phyloP scores from a whole-genome alignment of 148 eudicot genomes.

The Cornus controversa region DNA sequence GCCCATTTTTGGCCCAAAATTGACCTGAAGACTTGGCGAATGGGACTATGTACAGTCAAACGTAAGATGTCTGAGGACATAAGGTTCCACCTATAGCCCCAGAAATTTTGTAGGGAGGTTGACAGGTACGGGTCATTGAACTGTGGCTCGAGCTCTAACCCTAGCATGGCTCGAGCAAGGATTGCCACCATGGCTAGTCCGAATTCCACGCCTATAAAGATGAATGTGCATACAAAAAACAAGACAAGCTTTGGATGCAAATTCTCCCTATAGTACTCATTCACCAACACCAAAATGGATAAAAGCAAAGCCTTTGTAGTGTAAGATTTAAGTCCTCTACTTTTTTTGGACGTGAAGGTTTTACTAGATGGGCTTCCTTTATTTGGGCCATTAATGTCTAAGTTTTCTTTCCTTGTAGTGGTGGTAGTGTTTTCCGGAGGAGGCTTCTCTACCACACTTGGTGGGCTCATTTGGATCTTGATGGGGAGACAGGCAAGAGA shows the following conservation, averaged over 20 bases:
- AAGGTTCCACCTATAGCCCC: slow-evolving; percentile 64
- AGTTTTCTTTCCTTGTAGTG: no score
- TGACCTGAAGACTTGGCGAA: not conserved
- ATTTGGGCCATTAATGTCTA: no score
- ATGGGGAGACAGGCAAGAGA: slow-evolving; percentile 26
- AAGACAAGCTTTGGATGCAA: not conserved
- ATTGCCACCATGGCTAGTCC: slow-evolving; percentile 9
- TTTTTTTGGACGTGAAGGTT: no score
- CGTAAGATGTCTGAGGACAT: slow-evolving; percentile 31
- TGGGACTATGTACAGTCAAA: slow-evolving; percentile 25
- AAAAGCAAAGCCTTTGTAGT: slow-evolving; percentile 6
- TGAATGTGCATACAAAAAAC: slow-evolving; percentile 10
- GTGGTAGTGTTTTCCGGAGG: no score
- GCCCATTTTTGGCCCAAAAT: slow-evolving; percentile 38
- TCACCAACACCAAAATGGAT: not conserved
- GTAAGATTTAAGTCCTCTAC: not conserved
- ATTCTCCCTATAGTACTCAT: slow-evolving; percentile 5
- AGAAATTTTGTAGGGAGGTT: slow-evolving; percentile 50
- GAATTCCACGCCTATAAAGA: slow-evolving; percentile 31
- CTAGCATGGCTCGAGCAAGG: slow-evolving; percentile 14
- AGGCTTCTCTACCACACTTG: no score
- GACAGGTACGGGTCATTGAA: slow-evolving; percentile 48
- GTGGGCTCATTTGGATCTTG: slow-evolving; percentile 8
- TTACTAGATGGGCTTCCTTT: not conserved
- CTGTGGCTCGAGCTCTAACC: slow-evolving; percentile 32